Conservation (phyloP, 768 basidiomycete species). For the Agaricus blazei region DNA sequence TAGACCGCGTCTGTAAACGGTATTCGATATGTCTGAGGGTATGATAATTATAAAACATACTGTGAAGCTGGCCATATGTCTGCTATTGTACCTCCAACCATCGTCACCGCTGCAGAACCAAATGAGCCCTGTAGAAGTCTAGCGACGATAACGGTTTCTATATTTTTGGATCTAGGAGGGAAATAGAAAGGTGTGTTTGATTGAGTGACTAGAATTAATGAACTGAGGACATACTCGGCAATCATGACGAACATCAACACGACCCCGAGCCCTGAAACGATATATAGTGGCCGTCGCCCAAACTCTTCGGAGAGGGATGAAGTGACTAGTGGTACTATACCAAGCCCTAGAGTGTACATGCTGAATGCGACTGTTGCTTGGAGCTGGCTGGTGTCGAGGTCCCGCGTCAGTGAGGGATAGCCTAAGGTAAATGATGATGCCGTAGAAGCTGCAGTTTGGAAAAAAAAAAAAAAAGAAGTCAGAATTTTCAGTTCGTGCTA, state of each 20-base stretch:
- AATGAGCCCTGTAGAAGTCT: conserved; percentile 64
- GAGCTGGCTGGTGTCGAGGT: conserved; percentile 36
- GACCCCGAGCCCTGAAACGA: conserved; percentile 45
- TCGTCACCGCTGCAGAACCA: conserved; percentile 65
- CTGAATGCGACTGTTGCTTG: conserved; percentile 43
- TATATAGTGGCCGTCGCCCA: conserved; percentile 55
- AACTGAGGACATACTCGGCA: conserved; percentile 28
- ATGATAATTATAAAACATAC: conserved; percentile 26
- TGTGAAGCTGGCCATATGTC: conserved; percentile 64
- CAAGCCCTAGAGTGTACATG: conserved; percentile 56
- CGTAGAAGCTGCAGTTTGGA: conserved; percentile 33
- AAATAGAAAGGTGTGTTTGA: conserved; percentile 4
- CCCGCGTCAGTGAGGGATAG: conserved; percentile 48
- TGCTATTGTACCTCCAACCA: conserved; percentile 70
- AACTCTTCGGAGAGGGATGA: conserved; percentile 70
- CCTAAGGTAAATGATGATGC: conserved; percentile 52
- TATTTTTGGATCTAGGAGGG: conserved; percentile 34
- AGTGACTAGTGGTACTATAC: conserved; percentile 53
- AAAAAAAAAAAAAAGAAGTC: background rate
- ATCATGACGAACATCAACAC: conserved; percentile 45
- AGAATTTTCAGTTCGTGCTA: background rate
- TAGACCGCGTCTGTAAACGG: conserved; percentile 52
- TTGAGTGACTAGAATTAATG: background rate
- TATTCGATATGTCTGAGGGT: background rate
- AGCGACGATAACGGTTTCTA: conserved; percentile 59